A percentile compares a stretch with the other conserved stretches of the same genome.
phyloP scores from a whole-genome alignment of 805 yeast species.

The Osmozyma mogii region DNA sequence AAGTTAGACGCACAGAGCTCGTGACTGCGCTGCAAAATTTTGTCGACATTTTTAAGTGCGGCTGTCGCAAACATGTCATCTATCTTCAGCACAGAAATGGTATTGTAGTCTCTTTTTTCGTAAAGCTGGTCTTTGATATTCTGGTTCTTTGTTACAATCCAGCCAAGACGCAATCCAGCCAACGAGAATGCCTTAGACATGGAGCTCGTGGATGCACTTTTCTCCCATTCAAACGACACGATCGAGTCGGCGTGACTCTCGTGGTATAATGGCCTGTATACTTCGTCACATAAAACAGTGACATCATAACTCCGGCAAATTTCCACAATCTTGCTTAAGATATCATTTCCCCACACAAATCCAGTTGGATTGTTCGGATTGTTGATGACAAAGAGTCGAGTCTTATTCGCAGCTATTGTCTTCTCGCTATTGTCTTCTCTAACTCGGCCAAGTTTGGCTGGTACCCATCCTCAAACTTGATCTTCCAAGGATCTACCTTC shows the following conservation, averaged over 20 bases:
- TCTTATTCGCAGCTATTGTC: conserved; percentile 24
- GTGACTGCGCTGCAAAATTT: conserved; percentile 32
- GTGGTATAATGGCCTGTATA: conserved; percentile 46
- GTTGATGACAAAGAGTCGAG: conserved; percentile 37
- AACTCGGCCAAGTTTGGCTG: conserved; percentile 30
- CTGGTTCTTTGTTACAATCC: conserved; percentile 36
- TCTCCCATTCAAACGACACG: conserved; percentile 31
- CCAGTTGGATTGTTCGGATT: conserved; percentile 33
- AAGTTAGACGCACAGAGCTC: conserved; percentile 33
- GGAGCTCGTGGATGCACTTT: conserved; percentile 41
- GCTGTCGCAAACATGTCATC: conserved; percentile 41
- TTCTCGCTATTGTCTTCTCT: conserved; percentile 15
- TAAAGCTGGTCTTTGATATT: conserved; percentile 22
- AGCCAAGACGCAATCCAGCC: conserved; percentile 48
- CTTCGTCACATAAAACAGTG: conserved; percentile 43
- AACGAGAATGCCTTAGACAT: conserved; percentile 47
- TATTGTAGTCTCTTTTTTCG: conserved; percentile 42
- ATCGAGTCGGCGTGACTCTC: conserved; percentile 29
- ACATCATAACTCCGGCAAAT: conserved; percentile 27
- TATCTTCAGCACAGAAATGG: conserved; percentile 39
- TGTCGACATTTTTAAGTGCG: conserved; percentile 28
- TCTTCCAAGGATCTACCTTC: conserved; percentile 26
- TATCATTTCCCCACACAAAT: conserved; percentile 27
- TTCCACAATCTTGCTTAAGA: conserved; percentile 26
- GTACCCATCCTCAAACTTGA: conserved; percentile 26